A percentile compares a stretch with the other conserved stretches of the same genome.
These are phyloP conservation scores for Quercus tomentella DNA, from an alignment of 331 rosid genomes.

Conservation along the genomic window DNA sequence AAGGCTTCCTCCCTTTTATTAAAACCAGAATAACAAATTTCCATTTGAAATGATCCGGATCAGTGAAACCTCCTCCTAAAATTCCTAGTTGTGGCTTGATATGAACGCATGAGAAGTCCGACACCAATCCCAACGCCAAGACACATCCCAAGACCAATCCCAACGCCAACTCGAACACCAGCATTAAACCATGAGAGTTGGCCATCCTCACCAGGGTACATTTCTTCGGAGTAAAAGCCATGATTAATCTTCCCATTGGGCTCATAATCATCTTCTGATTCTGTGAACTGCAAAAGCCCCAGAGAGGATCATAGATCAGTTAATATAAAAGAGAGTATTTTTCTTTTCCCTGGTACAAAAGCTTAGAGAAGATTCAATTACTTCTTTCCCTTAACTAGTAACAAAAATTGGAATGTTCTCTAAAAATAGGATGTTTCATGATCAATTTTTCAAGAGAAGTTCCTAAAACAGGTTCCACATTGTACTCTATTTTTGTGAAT, in stretches of 20 bases:
- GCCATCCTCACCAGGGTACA: slow-evolving; percentile 76
- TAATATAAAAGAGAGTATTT: background rate
- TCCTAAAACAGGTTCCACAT: background rate
- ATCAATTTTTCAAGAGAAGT: background rate
- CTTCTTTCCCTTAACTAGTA: background rate
- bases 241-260: slow-evolving; percentile 51
- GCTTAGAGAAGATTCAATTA: background rate
- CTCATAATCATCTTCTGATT: slow-evolving; percentile 59
- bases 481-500: background rate
- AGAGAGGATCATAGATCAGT: slow-evolving; percentile 8
- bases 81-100: slow-evolving; percentile 78
- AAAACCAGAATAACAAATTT: slow-evolving; percentile 17
- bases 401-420: background rate
- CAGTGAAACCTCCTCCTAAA: slow-evolving; percentile 70
- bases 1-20: background rate
- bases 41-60: slow-evolving; percentile 6
- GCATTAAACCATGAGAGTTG: slow-evolving; percentile 94
- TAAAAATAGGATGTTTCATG: background rate
- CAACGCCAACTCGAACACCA: slow-evolving; percentile 95
- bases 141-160: slow-evolving; percentile 92
- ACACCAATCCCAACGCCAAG: slow-evolving; percentile 86
- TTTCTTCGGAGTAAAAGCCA: slow-evolving; percentile 60
- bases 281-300: slow-evolving; percentile 50
- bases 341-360: slow-evolving; percentile 6
- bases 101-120: slow-evolving; percentile 89